Conservation (phyloP, 345 rosid species). For the Eucalyptus viminalis region DNA sequence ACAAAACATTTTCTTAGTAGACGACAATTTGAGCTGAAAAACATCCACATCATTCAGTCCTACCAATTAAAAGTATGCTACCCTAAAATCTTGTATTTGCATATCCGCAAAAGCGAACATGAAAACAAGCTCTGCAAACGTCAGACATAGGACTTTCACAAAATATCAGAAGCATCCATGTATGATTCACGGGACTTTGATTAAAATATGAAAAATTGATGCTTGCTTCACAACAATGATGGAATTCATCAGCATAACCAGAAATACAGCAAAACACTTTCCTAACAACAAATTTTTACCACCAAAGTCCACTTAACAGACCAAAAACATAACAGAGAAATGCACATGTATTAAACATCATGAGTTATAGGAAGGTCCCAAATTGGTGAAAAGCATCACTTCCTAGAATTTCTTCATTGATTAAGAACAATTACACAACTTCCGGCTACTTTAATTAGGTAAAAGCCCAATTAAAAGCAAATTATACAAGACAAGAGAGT, state of each 20-base stretch:
- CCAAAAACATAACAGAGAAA: not conserved
- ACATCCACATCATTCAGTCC: not conserved
- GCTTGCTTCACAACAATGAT: not conserved
- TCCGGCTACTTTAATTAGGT: not conserved
- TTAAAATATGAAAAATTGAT: not conserved
- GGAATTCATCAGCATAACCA: not conserved
- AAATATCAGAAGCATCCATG: not conserved
- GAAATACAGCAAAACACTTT: not conserved
- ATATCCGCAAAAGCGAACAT: not conserved
- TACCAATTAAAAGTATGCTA: not conserved
- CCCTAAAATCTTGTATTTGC: not conserved
- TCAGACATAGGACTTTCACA: not conserved
- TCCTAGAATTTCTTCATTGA: not conserved
- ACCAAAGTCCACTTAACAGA: not conserved
- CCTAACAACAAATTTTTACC: not conserved
- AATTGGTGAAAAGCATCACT: not conserved
- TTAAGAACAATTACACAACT: not conserved
- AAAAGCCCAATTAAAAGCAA: not conserved
- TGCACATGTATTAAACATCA: not conserved
- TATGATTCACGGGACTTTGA: not conserved
- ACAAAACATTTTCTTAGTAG: not conserved
- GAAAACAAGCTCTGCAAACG: not conserved
- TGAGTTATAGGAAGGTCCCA: not conserved
- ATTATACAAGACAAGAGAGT: not conserved
- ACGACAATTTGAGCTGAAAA: not conserved